phyloP scores from a whole-genome alignment of 768 basidiomycete genomes.

The Pisolithus microcarpus region DNA sequence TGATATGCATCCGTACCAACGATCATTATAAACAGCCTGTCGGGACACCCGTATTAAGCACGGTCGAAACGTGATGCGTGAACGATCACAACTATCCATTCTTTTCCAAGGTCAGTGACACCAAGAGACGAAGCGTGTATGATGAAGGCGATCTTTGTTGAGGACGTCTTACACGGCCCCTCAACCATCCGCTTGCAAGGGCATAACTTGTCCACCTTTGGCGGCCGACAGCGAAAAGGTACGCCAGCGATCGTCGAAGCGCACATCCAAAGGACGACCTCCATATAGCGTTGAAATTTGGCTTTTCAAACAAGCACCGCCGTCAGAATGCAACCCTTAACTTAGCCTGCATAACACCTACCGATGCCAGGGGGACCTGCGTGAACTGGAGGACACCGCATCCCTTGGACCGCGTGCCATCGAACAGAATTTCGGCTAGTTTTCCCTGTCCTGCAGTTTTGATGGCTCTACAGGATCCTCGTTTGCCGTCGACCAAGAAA shows the following conservation, averaged over 20 bases:
- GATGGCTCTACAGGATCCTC: conserved; percentile 64
- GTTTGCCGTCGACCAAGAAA: too few species aligned
- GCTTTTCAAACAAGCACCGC: conserved; percentile 32
- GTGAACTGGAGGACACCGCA: conserved; percentile 72
- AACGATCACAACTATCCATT: too few species aligned
- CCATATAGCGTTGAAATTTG: conserved; percentile 94
- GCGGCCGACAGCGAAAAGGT: conserved; percentile 85
- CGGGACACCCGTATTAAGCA: too few species aligned
- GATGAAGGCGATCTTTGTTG: too few species aligned
- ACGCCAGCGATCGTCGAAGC: conserved; percentile 92
- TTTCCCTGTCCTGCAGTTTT: conserved; percentile 96
- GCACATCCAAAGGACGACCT: conserved; percentile 81
- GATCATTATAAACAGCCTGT: too few species aligned
- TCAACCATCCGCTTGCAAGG: conserved; percentile 52
- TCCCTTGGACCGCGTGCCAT: conserved; percentile 88
- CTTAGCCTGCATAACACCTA: conserved; percentile 59
- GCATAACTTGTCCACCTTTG: conserved; percentile 70
- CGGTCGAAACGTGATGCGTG: too few species aligned
- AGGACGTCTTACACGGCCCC: too few species aligned
- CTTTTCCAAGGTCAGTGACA: too few species aligned
- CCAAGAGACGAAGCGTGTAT: too few species aligned
- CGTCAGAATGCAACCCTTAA: conserved; percentile 12
- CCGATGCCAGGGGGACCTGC: too few species aligned
- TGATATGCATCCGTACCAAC: too few species aligned
- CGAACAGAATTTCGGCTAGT: conserved; percentile 89